Evolutionary conservation across 2,329 filamentous ascomycete genomes (phyloP), one percentile per base, ranked within the genome.

Genomic region (Huntiella moniliformis): DNA sequence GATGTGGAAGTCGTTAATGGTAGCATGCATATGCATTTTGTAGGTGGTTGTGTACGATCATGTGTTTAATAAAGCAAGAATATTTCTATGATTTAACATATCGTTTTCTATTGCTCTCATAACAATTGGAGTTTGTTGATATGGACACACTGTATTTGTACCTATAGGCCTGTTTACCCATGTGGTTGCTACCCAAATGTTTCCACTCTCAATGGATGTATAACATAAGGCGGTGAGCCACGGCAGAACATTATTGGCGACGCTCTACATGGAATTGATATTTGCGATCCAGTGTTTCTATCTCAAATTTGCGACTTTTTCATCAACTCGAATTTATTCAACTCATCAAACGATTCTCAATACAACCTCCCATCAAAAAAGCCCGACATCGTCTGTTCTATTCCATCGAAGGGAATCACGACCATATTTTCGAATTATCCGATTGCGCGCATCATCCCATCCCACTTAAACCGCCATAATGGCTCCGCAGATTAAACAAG

Each of bases 401-500:
- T 31, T 13, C 4, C 18, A 8, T 28, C 22, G 17, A 15, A 32
- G 13, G 3, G 16, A 22, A 16, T 11, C 4, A 11, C 11, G 3
- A 13, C 10, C 6, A 4, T 15, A 28, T 44, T n/a, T 13, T 44
- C 32, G 22, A 33, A 41, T 13, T 22, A 22, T 22, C 6, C 11
- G 11, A 16, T 22, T 10, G 12, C 38, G 28, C 38, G 28, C 15
- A 11, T 42, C 13, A 16, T 45, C 35, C n/a, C 18, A 39, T 32
- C 43, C 12, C 17, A 31, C 31, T 13, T 38, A 18, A 16, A 16
- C 5, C 32, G 16, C 7, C n/a, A 43, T 16, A 47, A 88, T 92
- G 77, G 82, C 83, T 47, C 82, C 86, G 10, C 86, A 94, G 61
- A 95, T 95, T 60, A 95, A 96, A 63, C 82, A 92, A 60, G 87